Evolutionary conservation across 78 protist genomes (phyloP), one percentile per base, ranked within the genome.

Genomic region (Dictyostelium intermedium): DNA sequence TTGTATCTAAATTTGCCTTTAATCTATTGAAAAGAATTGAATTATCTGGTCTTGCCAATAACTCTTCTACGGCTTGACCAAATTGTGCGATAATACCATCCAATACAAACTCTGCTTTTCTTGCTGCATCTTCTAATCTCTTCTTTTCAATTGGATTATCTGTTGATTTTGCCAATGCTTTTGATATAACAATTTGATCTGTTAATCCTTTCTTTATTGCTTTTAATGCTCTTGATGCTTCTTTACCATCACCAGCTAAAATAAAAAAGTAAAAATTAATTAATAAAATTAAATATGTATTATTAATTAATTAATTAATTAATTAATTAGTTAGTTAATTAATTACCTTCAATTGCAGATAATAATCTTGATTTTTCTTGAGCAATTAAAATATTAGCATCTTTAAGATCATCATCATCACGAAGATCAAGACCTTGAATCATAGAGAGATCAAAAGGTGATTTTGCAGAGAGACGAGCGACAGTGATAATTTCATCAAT

Each of bases 201-300:
- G 72, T 80, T 30, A 89, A 80, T 34, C 87, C 85, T 72, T 89
- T 89, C 43, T 89, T 89, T 30, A 89, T 89, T 11, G 94, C 94
- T 35, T 89, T 89, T 34, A 89, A 45, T 66, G 94, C 94, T 69
- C 94, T 61, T 8, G 85, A 50, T 32, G 94, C 94, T 47, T 89
- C 94, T 35, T 74, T 69, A n/a, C 94, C 94, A 89, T 89, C 94
- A 18, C 94, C 94, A 69, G 94, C 94, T 86, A 85, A 35, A 32
- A 73, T 30, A 35, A 25, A 77, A 43, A 20, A n/a, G 43, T 43
- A 41, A 9, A 37, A 18, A 43, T 35, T 14, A 73, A 32, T 25
- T 18, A 27, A 35, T 27, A 73, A n/a, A n/a, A n/a, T n/a, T n/a
- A n/a, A n/a, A n/a, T n/a, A n/a, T n/a, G n/a, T n/a, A n/a, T n/a